Evolutionary conservation across 2,329 filamentous ascomycete species (phyloP), one percentile per base, ranked within the genome.

Genomic region (Epichloe uncinata): DNA sequence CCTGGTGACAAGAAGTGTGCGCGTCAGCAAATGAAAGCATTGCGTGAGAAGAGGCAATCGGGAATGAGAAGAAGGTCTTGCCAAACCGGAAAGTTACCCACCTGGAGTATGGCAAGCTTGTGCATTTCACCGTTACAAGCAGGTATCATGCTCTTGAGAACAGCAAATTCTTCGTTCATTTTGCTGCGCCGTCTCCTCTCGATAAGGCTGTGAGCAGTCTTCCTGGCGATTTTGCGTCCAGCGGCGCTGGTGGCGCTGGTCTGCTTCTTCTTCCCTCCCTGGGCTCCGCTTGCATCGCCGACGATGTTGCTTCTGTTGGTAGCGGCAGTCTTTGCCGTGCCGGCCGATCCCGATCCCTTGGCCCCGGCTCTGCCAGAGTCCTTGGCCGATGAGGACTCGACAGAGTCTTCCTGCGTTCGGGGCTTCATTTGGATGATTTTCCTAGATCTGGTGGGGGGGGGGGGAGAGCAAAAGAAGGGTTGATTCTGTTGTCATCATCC

Each of bases 391-490:
- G 51, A 47, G 54, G 54, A 52, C 41, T 61, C 57, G 20, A 56
- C 56, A 49, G 38, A 15, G 22, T 68, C 62, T 52, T 71, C 62
- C 56, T 78, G 69, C 33, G 66, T 59, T 26, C 72, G 68, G 16
- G 79, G 91, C 67, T 95, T 95, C 90, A 97, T 95, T 69, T 97
- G 91, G 52, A 97, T 97, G 63, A 98, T 97, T 71, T 94, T 97
- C 60, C 91, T 84, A 41, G 88, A 87, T 54, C 91, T 77, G 3
- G 90, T 95, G 93, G 93, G 15, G 93, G 93, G 93, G 9, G 93
- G 93, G 16, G 93, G 93, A 15, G 77, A 9, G 85, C 78, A 64
- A 95, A 94, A 45, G 77, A 72, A 57, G 81, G 44, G 5, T 16
- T 77, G 56, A 80, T 82, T 50, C 73, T 71, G 51, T 68, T 35